Evolutionary conservation across 805 yeast species (phyloP), one percentile per base, ranked within the genome.

Genomic region (Myxozyma udenii): DNA sequence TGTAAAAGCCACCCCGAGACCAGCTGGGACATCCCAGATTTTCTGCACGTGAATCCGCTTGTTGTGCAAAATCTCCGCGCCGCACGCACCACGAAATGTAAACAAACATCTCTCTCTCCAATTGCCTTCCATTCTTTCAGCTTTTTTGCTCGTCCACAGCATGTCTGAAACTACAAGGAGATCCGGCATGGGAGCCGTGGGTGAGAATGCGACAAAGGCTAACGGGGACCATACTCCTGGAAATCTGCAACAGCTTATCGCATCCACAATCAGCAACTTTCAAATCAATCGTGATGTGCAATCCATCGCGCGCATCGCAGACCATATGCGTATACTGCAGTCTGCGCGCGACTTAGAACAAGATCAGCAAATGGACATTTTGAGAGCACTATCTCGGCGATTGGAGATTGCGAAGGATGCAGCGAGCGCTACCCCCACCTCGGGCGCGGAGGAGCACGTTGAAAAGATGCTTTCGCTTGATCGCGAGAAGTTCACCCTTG

Each of bases 401-500:
- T 39, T 53, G 12, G 60, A 52, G 14, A 44, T 55, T 2, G 54
- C 60, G 5, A 55, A 53, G 24, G 24, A 58, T 2, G 51, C 60
- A 3, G 58, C 42, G 9, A 14, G 41, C 12, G 30, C 50, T 14
- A 51, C 44, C 11, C 23, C 49, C 5, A 35, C 62, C 22, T 47
- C 52, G 4, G 24, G 42, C 7, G 26, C 39, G 14, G 30, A 54
- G 4, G 33, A 39, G 18, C 60, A 60, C 30, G 46, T 58, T 7
- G 48, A 50, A 30, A 43, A 36, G 16, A 44, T 60, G 40, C 43
- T 60, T 4, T 41, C 41, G 11, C 44, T 53, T 11, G 63, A 60
- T 38, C 37, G 61, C 4, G 46, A 53, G 35, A 60, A 60, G 33
- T 60, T 60, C 26, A 28, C 60, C 5, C 32, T 60, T 25, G 63